A percentile compares a stretch with the other conserved stretches of the same genome.
These are phyloP conservation scores for Xylaria sp. DNA, from an alignment of 495 filamentous ascomycete genomes.

Conservation along the genomic window DNA sequence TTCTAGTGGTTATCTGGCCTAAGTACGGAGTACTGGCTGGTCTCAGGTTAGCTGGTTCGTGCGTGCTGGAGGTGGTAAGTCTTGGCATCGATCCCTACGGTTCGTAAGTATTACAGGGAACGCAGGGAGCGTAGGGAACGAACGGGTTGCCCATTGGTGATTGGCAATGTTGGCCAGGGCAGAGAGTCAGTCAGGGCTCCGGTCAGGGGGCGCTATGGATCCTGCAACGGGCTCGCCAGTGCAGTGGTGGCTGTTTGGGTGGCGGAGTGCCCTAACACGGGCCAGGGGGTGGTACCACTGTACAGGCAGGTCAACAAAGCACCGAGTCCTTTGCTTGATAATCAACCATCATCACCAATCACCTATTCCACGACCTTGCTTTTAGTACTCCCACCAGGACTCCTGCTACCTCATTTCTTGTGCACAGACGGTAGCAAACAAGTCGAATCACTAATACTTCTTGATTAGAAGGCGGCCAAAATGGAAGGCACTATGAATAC, in stretches of 20 bases:
- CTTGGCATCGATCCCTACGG: constrained; percentile 15
- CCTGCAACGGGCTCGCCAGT: too few relatives aligned
- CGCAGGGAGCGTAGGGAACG: too few relatives aligned
- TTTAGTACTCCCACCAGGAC: neutral
- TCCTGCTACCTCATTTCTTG: neutral
- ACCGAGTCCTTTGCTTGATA: constrained; percentile 24
- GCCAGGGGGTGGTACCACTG: neutral
- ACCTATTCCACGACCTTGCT: neutral
- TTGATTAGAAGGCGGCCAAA: neutral
- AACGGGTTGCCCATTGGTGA: neutral
- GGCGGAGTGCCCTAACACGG: constrained; percentile 5
- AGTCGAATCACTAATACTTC: neutral
- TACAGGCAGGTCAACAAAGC: constrained; percentile 8
- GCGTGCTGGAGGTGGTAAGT: constrained; percentile 3
- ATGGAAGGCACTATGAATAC: neutral
- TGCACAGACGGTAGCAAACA: neutral
- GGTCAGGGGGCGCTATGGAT: neutral
- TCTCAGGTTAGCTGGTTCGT: neutral
- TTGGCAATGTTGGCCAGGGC: constrained; percentile 8
- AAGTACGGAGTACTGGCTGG: too few relatives aligned
- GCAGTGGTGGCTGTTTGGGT: neutral
- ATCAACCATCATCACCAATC: constrained; percentile 24
- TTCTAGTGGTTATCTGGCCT: too few relatives aligned
- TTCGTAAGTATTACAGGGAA: neutral
- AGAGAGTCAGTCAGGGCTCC: neutral